These are phyloP conservation scores for Penicillium flavigenum DNA, from an alignment of 495 filamentous ascomycete species.

Conservation along the genomic window DNA sequence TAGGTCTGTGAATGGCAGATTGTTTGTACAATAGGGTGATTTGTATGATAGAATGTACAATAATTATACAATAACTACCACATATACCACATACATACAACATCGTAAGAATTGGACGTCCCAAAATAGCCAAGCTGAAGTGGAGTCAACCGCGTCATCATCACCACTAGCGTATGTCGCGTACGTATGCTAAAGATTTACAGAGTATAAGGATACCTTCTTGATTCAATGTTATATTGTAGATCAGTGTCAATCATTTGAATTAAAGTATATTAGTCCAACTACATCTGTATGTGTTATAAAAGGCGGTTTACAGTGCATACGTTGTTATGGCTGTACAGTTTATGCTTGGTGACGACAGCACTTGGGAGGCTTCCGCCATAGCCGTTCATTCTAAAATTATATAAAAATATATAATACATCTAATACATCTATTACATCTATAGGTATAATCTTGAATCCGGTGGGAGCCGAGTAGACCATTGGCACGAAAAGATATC, in stretches of 20 bases:
- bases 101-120: too few relatives aligned
- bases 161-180: constrained; percentile 19
- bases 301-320: too few relatives aligned
- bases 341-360: constrained; percentile 15
- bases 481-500: background rate
- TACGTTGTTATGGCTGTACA: too few relatives aligned
- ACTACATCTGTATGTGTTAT: too few relatives aligned
- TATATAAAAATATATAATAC: too few relatives aligned
- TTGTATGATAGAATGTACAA: background rate
- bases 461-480: background rate
- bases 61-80: too few relatives aligned
- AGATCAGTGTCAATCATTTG: too few relatives aligned
- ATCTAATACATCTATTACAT: too few relatives aligned
- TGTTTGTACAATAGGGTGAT: background rate
- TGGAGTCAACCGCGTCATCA: constrained; percentile 29
- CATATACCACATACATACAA: too few relatives aligned
- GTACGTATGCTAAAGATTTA: constrained; percentile 17
- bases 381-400: background rate
- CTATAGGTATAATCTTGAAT: background rate
- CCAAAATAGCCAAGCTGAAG: constrained; percentile 6
- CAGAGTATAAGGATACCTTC: too few relatives aligned
- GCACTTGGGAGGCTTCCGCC: constrained; percentile 6
- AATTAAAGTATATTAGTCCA: too few relatives aligned
- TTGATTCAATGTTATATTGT: too few relatives aligned
- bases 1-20: constrained; percentile 54